Conservation (phyloP, 2,329 filamentous ascomycete species). For the Periglandula ipomoeae region DNA sequence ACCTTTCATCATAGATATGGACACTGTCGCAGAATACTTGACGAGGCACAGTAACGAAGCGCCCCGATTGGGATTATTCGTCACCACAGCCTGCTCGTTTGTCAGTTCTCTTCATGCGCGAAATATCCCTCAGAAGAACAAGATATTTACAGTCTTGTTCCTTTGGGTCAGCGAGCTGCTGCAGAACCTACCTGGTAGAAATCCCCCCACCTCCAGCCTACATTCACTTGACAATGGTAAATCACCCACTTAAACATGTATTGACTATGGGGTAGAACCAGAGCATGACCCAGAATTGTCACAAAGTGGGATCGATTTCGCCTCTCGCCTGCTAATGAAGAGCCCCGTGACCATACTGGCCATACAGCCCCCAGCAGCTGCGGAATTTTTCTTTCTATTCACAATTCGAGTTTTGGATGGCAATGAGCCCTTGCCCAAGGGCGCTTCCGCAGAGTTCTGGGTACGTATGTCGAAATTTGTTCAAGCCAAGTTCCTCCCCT, state of each 20-base stretch:
- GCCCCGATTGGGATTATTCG: conserved; percentile 57
- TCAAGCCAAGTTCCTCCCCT: too few relatives aligned
- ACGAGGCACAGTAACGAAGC: conserved; percentile 48
- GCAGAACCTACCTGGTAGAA: conserved; percentile 47
- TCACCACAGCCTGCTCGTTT: conserved; percentile 65
- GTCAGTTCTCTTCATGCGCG: conserved; percentile 47
- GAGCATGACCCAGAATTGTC: conserved; percentile 67
- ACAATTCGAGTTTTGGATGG: conserved; percentile 60
- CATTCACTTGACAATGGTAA: not conserved
- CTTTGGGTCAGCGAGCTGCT: conserved; percentile 56
- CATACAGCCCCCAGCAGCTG: conserved; percentile 43
- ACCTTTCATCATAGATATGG: conserved; percentile 65
- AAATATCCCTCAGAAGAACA: conserved; percentile 32
- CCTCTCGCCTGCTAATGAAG: conserved; percentile 53
- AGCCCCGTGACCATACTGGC: conserved; percentile 53
- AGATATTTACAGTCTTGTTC: conserved; percentile 43
- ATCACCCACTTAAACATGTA: not conserved
- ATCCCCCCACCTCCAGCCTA: not conserved
- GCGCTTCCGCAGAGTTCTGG: conserved; percentile 67
- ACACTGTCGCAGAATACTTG: conserved; percentile 58
- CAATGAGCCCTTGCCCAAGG: conserved; percentile 66
- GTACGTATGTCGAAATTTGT: conserved; percentile 30
- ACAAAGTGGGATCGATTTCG: conserved; percentile 65
- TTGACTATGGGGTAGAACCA: conserved; percentile 36
- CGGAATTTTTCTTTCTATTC: conserved; percentile 64